These are phyloP conservation scores for Pestalotiopsis sp. DNA, from an alignment of 2,329 filamentous ascomycete species.

Conservation along the genomic window DNA sequence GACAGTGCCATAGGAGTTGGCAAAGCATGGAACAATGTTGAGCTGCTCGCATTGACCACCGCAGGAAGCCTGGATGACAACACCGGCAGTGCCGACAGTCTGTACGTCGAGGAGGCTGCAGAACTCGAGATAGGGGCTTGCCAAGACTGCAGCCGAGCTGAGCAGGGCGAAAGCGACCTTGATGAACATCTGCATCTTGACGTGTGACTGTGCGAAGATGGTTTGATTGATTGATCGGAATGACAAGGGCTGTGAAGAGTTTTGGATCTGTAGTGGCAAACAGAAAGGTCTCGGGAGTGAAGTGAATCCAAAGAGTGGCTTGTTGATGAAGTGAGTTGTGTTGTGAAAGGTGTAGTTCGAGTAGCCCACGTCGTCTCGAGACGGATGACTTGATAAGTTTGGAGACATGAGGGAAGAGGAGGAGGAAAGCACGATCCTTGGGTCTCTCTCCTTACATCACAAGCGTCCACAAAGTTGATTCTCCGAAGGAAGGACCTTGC, in stretches of 20 bases:
- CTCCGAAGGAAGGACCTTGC: too few species aligned
- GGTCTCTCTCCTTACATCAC: too few species aligned
- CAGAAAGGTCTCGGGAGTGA: background rate
- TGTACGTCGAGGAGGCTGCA: constrained; percentile 3
- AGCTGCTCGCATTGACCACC: constrained; percentile 10
- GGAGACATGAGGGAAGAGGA: too few species aligned
- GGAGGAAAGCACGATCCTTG: too few species aligned
- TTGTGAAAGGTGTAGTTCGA: too few species aligned
- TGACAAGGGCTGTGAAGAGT: background rate
- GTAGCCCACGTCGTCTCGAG: too few species aligned
- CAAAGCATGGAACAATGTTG: constrained; percentile 13
- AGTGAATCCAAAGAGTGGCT: background rate
- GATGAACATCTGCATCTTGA: constrained; percentile 6
- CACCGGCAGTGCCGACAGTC: background rate
- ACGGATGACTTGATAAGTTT: background rate
- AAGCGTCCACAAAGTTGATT: too few species aligned
- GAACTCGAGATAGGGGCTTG: constrained; percentile 12
- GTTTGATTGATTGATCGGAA: background rate
- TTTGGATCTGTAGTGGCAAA: background rate
- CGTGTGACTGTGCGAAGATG: background rate
- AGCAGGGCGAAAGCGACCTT: background rate
- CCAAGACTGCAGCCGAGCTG: background rate
- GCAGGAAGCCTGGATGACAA: constrained; percentile 11
- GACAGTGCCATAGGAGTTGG: constrained; percentile 10
- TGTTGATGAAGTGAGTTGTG: background rate